Percentiles rank a stretch among this genome's conserved stretches.
Conservation (phyloP, 352 stramenopile genomes). For the Phytophthora meadii region DNA sequence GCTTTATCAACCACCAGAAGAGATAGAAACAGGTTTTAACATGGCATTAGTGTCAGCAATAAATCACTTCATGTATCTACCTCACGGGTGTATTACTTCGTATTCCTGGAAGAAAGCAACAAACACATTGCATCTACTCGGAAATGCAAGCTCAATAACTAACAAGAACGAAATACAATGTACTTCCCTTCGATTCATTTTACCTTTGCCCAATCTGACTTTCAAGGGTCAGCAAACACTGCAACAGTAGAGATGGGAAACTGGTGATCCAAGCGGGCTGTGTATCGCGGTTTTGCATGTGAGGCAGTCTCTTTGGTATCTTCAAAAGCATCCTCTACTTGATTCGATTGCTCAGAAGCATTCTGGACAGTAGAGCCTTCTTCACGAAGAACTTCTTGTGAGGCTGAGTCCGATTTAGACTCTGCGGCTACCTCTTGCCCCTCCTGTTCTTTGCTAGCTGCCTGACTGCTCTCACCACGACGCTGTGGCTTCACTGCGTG, state of each 20-base stretch:
- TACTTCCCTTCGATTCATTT: constrained; percentile 8
- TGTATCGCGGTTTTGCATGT: constrained; percentile 50
- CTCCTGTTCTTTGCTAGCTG: background rate
- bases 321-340: constrained; percentile 5
- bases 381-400: constrained; percentile 3
- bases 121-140: no score
- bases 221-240: constrained; percentile 63
- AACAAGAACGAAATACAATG: constrained; percentile 1
- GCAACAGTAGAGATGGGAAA: constrained; percentile 85
- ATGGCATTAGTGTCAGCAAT: background rate
- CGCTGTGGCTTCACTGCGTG: constrained; percentile 40
- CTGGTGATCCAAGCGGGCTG: constrained; percentile 58
- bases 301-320: background rate
- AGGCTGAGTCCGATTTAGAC: background rate
- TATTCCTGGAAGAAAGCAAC: no score
- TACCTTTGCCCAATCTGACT: constrained; percentile 3
- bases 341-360: constrained; percentile 6
- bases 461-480: constrained; percentile 8
- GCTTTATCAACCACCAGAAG: constrained; percentile 70
- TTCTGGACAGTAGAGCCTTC: constrained; percentile 5
- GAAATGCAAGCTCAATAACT: no score
- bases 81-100: background rate
- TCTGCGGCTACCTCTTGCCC: constrained; percentile 4
- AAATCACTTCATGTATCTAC: constrained; percentile 11
- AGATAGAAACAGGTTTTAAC: constrained; percentile 20